phyloP scores from a whole-genome alignment of 345 rosid species.

The Salix viminalis region DNA sequence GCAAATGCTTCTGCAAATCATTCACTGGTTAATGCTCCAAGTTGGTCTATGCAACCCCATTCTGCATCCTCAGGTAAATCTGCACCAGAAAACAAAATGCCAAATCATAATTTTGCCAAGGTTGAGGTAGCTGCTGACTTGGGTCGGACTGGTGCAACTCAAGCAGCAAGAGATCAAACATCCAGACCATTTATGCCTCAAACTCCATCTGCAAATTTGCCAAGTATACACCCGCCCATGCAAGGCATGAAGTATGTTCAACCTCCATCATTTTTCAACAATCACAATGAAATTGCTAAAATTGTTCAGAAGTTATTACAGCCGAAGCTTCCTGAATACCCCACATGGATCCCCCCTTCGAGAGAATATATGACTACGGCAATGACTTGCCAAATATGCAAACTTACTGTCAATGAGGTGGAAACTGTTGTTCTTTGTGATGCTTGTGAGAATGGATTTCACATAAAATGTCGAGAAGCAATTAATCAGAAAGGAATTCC shows the following conservation, averaged over 20 bases:
- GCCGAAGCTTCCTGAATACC: slow-evolving; percentile 53
- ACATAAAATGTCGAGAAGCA: slow-evolving; percentile 69
- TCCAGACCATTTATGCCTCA: slow-evolving; percentile 56
- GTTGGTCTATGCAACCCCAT: slow-evolving; percentile 68
- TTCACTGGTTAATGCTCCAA: slow-evolving; percentile 44
- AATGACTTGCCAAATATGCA: slow-evolving; percentile 68
- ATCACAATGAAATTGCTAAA: slow-evolving; percentile 67
- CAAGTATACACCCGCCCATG: slow-evolving; percentile 49
- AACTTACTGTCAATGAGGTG: slow-evolving; percentile 58
- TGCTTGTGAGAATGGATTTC: slow-evolving; percentile 90
- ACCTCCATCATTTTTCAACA: slow-evolving; percentile 34
- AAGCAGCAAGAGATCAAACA: slow-evolving; percentile 49
- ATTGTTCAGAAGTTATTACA: slow-evolving; percentile 62
- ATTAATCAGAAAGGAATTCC: slow-evolving; percentile 64
- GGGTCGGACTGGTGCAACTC: slow-evolving; percentile 31
- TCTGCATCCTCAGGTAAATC: slow-evolving; percentile 43
- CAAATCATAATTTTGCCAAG: slow-evolving; percentile 43
- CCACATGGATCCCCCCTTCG: slow-evolving; percentile 91
- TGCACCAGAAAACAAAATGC: slow-evolving; percentile 48
- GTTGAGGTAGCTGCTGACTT: slow-evolving; percentile 42
- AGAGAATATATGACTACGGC: slow-evolving; percentile 83
- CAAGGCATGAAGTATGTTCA: slow-evolving; percentile 51
- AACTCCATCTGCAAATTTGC: slow-evolving; percentile 42
- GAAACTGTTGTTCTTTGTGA: slow-evolving; percentile 78
- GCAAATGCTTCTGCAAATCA: slow-evolving; percentile 56